These are phyloP conservation scores for Tylopilus vinaceipallidus DNA, from an alignment of 768 basidiomycete genomes.

Conservation along the genomic window DNA sequence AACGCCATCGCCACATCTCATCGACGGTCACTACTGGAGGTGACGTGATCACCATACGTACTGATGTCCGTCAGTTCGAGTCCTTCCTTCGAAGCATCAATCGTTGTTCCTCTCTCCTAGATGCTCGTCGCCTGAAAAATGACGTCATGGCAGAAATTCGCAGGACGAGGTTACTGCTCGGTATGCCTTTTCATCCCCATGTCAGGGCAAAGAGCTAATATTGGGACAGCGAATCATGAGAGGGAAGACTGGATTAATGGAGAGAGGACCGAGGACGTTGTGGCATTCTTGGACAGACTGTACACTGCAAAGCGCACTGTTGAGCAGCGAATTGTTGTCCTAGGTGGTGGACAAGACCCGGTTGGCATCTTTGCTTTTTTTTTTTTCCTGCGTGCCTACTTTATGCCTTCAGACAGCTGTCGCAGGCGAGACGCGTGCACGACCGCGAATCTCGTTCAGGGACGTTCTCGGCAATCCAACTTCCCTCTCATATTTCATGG, in stretches of 20 bases:
- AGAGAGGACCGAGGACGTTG: conserved; percentile 78
- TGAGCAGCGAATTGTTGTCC: conserved; percentile 77
- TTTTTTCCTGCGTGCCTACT: background rate
- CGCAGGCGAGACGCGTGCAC: conserved; percentile 41
- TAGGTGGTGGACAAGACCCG: conserved; percentile 69
- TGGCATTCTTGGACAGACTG: conserved; percentile 83
- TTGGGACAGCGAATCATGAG: conserved; percentile 67
- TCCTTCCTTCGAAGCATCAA: conserved; percentile 86
- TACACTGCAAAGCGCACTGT: conserved; percentile 87
- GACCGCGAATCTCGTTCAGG: conserved; percentile 59
- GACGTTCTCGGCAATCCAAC: conserved; percentile 86
- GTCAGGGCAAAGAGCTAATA: background rate
- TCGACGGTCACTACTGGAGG: conserved; percentile 43
- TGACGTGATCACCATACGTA: conserved; percentile 79
- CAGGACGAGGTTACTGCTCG: conserved; percentile 68
- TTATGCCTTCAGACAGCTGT: conserved; percentile 35
- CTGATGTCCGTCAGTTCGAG: conserved; percentile 82
- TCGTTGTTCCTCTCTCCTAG: conserved; percentile 77
- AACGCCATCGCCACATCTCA: conserved; percentile 42
- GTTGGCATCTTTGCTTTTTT: conserved; percentile 38
- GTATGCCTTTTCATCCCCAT: conserved; percentile 37
- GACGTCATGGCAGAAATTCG: conserved; percentile 92
- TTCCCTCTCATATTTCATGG: conserved; percentile 94
- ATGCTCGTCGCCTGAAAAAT: conserved; percentile 87
- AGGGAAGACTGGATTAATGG: conserved; percentile 90